Evolutionary conservation across 2,329 filamentous ascomycete genomes (phyloP).

Genomic region (Colletotrichum filicis): DNA sequence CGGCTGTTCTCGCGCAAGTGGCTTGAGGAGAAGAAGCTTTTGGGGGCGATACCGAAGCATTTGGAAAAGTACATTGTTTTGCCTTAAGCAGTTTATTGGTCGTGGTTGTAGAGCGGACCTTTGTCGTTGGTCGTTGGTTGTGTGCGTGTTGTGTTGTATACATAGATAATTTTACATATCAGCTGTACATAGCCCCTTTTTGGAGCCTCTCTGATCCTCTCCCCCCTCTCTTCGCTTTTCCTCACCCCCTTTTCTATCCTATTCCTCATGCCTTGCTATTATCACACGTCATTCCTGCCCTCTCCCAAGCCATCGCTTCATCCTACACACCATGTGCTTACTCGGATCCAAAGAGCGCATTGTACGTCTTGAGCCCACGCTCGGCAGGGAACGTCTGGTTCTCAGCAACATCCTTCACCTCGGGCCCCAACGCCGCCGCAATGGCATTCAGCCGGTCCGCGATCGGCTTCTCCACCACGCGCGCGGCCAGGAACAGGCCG

Average conservation of each 20-base stretch:
- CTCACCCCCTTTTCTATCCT: background rate
- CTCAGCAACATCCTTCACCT: slow-evolving; percentile 47
- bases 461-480: slow-evolving; percentile 51
- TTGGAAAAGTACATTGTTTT: slow-evolving; percentile 95
- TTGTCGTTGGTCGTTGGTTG: slow-evolving; percentile 15
- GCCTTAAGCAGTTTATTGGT: slow-evolving; percentile 61
- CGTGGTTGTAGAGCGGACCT: background rate
- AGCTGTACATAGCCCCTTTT: slow-evolving; percentile 36
- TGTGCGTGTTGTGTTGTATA: slow-evolving; percentile 29
- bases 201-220: slow-evolving; percentile 24
- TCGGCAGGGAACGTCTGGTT: slow-evolving; percentile 17
- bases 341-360: slow-evolving; percentile 4
- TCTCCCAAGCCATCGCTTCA: background rate
- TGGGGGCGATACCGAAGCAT: slow-evolving; percentile 83
- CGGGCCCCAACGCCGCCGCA: slow-evolving; percentile 47
- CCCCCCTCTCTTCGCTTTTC: background rate
- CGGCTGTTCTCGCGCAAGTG: slow-evolving; percentile 92
- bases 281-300: background rate
- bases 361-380: slow-evolving; percentile 40
- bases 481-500: slow-evolving; percentile 57
- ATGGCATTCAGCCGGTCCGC: slow-evolving; percentile 52
- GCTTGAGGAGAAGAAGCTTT: slow-evolving; percentile 86
- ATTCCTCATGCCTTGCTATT: background rate
- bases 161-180: slow-evolving; percentile 35
- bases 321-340: background rate